Conservation (phyloP, 2,329 filamentous ascomycete species). For the Dryadomyces quercus-mongolicae region DNA sequence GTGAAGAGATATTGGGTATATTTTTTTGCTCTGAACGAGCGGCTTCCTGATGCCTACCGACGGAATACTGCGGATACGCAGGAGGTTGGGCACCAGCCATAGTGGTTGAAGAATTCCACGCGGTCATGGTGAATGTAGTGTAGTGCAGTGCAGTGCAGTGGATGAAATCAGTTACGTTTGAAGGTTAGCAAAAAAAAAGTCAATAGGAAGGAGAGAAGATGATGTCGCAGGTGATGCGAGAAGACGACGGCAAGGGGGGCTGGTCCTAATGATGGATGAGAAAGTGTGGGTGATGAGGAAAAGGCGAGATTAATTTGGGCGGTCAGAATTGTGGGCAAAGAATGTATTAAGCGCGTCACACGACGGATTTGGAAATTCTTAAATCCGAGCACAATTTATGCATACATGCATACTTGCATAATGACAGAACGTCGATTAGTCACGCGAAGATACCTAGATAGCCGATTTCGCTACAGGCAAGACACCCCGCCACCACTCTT, state of each 20-base stretch:
- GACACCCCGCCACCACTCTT: not conserved
- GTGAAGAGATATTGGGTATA: not conserved
- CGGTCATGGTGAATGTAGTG: slow-evolving; percentile 9
- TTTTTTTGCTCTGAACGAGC: not conserved
- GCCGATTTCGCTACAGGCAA: not conserved
- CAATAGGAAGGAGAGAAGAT: not conserved
- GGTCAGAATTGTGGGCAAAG: not conserved
- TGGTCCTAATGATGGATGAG: not conserved
- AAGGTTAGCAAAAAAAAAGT: not conserved
- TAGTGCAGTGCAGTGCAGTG: not conserved
- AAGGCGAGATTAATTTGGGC: not conserved
- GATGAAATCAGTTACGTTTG: not conserved
- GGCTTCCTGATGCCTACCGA: slow-evolving; percentile 5
- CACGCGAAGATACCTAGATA: not conserved
- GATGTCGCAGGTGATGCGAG: not conserved
- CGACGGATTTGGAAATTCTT: not conserved
- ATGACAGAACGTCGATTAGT: not conserved
- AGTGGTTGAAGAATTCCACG: slow-evolving; percentile 7
- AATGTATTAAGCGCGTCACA: not conserved
- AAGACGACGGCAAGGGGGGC: not conserved
- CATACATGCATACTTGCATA: not conserved
- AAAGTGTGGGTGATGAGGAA: not conserved
- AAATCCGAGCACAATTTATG: not conserved
- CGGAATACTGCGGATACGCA: slow-evolving; percentile 8
- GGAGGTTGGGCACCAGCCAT: slow-evolving; percentile 17